A percentile compares a stretch with the other conserved stretches of the same genome.
phyloP scores from a whole-genome alignment of 192 early-diverging fungal genomes.

The Mycoemilia scoparia region DNA sequence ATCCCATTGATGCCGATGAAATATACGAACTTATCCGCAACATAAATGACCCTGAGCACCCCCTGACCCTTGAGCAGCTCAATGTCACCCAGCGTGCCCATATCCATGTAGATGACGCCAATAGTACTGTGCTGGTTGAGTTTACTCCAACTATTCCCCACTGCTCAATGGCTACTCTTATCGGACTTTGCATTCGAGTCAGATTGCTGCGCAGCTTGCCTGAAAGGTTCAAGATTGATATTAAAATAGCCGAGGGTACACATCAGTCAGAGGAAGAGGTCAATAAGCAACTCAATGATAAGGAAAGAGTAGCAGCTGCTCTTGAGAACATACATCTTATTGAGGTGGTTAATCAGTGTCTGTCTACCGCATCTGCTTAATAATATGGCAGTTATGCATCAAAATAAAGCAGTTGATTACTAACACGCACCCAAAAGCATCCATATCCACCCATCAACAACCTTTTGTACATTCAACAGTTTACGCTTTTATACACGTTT shows the following conservation, averaged over 20 bases:
- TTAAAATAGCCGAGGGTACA: conserved; percentile 74
- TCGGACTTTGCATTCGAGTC: conserved; percentile 93
- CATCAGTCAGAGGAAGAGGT: conserved; percentile 91
- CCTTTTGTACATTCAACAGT: too few relatives aligned
- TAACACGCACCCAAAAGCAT: too few relatives aligned
- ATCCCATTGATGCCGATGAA: conserved; percentile 70
- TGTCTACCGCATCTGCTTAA: conserved; percentile 47
- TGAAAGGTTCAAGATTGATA: conserved; percentile 85
- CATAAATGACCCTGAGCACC: conserved; percentile 97
- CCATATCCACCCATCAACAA: too few relatives aligned
- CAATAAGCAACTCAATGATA: conserved; percentile 98
- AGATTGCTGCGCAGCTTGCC: conserved; percentile 72
- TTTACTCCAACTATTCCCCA: conserved; percentile 98
- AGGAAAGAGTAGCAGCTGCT: conserved; percentile 95
- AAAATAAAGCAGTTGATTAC: too few relatives aligned
- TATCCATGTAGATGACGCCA: conserved; percentile 55
- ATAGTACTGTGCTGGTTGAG: conserved; percentile 51
- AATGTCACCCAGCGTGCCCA: conserved; percentile 80
- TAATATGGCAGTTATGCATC: too few relatives aligned
- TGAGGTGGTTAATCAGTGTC: conserved; percentile 87
- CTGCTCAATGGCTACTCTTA: conserved; percentile 97
- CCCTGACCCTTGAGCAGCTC: conserved; percentile 90
- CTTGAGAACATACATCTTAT: conserved; percentile 85
- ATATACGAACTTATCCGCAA: conserved; percentile 90
- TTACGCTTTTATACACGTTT: too few relatives aligned